Conservation (phyloP, 352 stramenopile genomes). For the Peronospora tabacina region DNA sequence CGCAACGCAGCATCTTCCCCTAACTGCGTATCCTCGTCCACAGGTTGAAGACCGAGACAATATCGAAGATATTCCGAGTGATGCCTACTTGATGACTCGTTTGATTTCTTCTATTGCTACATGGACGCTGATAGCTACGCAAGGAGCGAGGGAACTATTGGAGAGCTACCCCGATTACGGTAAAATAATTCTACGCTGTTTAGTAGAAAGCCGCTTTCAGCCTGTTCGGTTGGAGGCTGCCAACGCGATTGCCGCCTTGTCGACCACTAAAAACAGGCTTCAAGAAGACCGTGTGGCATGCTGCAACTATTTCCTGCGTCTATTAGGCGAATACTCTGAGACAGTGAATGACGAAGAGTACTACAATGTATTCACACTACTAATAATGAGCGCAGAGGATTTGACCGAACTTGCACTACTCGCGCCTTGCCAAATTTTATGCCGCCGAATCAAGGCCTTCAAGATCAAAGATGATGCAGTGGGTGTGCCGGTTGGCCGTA, state of each 20-base stretch:
- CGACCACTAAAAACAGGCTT: constrained; percentile 37
- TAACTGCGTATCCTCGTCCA: constrained; percentile 32
- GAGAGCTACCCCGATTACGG: constrained; percentile 32
- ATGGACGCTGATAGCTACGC: constrained; percentile 23
- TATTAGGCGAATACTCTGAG: constrained; percentile 43
- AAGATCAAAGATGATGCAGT: constrained; percentile 23
- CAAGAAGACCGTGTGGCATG: constrained; percentile 40
- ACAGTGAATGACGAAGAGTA: constrained; percentile 46
- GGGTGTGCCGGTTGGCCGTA: neutral
- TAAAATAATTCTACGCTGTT: constrained; percentile 35
- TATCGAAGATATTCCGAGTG: constrained; percentile 33
- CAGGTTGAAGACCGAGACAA: constrained; percentile 45
- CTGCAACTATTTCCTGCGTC: constrained; percentile 38
- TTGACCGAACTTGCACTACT: constrained; percentile 43
- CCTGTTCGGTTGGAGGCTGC: constrained; percentile 44
- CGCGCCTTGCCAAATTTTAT: constrained; percentile 37
- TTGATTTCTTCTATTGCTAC: constrained; percentile 46
- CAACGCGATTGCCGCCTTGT: constrained; percentile 36
- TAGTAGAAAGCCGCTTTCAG: constrained; percentile 41
- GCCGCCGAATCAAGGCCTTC: constrained; percentile 44
- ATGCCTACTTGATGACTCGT: constrained; percentile 52
- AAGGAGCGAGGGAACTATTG: constrained; percentile 32
- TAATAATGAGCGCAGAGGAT: constrained; percentile 42
- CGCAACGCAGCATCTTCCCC: constrained; percentile 14
- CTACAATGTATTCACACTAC: constrained; percentile 52